phyloP scores from a whole-genome alignment of 345 rosid species.

The Geranium brycei region DNA sequence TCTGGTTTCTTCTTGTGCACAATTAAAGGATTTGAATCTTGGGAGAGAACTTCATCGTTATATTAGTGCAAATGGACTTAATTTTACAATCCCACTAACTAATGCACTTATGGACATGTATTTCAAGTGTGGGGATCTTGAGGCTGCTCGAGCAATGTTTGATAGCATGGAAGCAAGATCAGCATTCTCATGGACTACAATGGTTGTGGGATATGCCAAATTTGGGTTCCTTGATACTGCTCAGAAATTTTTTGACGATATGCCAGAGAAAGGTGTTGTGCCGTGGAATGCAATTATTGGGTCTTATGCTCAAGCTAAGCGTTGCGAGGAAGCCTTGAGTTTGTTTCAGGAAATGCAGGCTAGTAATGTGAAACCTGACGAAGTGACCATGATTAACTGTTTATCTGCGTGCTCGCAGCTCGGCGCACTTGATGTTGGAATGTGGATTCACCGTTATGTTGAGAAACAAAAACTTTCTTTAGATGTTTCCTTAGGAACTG shows the following conservation, averaged over 20 bases:
- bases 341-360: slow-evolving; percentile 74
- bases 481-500: slow-evolving; percentile 60
- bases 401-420: slow-evolving; percentile 81
- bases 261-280: slow-evolving; percentile 65
- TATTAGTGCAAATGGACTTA: slow-evolving; percentile 29
- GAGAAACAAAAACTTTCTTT: slow-evolving; percentile 40
- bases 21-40: slow-evolving; percentile 39
- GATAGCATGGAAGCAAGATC: slow-evolving; percentile 42
- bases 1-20: slow-evolving; percentile 46
- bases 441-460: slow-evolving; percentile 70
- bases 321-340: slow-evolving; percentile 52
- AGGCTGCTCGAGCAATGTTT: slow-evolving; percentile 38
- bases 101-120: slow-evolving; percentile 87
- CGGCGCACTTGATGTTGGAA: slow-evolving; percentile 73
- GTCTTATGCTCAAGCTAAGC: slow-evolving; percentile 50
- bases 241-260: slow-evolving; percentile 37
- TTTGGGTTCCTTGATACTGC: slow-evolving; percentile 45
- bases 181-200: slow-evolving; percentile 60
- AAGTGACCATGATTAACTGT: slow-evolving; percentile 71
- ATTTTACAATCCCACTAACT: slow-evolving; percentile 41
- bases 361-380: slow-evolving; percentile 41
- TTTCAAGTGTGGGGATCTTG: slow-evolving; percentile 55
- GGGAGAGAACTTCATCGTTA: slow-evolving; percentile 49
- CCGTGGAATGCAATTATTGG: slow-evolving; percentile 85
- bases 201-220: slow-evolving; percentile 64